Evolutionary conservation across 441 rosid genomes (phyloP).

Genomic region (Kokia cookei): DNA sequence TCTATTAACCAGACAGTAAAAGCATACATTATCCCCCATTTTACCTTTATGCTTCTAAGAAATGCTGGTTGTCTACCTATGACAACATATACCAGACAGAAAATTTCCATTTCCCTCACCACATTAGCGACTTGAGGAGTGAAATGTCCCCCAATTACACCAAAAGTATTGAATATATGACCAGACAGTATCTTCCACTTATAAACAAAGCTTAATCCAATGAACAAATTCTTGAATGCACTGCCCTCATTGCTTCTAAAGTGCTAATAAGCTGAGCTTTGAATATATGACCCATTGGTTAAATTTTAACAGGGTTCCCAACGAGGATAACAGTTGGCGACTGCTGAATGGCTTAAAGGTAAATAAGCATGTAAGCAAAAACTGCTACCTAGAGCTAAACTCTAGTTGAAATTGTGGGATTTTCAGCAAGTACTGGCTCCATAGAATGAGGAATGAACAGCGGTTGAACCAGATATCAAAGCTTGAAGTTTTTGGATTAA

Average conservation of each 20-base stretch:
- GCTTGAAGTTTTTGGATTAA: neutral
- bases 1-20: neutral
- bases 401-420: neutral
- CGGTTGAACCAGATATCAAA: neutral
- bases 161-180: neutral
- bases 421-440: neutral
- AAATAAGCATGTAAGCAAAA: neutral
- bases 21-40: neutral
- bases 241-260: neutral
- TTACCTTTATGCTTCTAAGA: neutral
- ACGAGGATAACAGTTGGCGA: neutral
- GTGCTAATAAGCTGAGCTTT: neutral
- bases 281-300: neutral
- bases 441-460: neutral
- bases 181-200: neutral
- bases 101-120: neutral
- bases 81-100: neutral
- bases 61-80: neutral
- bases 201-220: neutral
- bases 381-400: neutral
- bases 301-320: neutral
- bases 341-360: neutral
- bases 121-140: neutral
- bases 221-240: neutral
- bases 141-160: neutral